Evolutionary conservation across 768 basidiomycete genomes (phyloP).

Genomic region (Rhodotorula taiwanensis): DNA sequence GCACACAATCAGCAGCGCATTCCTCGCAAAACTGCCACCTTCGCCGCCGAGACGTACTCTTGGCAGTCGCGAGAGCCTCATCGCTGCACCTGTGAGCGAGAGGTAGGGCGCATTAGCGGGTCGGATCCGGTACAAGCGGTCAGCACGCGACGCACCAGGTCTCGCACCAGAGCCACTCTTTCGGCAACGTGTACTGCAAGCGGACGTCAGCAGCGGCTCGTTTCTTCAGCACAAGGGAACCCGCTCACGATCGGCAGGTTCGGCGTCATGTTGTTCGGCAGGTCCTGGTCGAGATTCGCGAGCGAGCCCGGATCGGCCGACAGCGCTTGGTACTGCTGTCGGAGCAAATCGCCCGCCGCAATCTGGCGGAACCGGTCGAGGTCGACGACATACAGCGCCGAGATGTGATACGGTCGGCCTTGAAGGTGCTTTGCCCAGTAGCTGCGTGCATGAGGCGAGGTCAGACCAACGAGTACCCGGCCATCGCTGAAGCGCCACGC

Average conservation of each 20-base stretch:
- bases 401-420: conserved; percentile 88
- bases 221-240: not conserved
- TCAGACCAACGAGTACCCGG: not conserved
- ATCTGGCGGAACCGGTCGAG: conserved; percentile 90
- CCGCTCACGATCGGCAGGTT: conserved; percentile 82
- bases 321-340: conserved; percentile 83
- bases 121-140: conserved; percentile 38
- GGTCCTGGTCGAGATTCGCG: conserved; percentile 92
- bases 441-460: not conserved
- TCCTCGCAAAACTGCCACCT: not conserved
- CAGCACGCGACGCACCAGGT: conserved; percentile 68
- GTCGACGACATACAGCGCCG: conserved; percentile 95
- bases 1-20: conserved; percentile 40
- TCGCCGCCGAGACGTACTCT: conserved; percentile 2
- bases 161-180: conserved; percentile 99
- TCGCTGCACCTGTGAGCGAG: conserved; percentile 26
- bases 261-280: conserved; percentile 71
- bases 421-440: conserved; percentile 71
- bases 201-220: conserved; percentile 3
- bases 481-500: conserved; percentile 41
- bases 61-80: conserved; percentile 13
- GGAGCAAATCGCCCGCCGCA: conserved; percentile 64
- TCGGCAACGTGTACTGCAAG: conserved; percentile 68
- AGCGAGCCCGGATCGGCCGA: conserved; percentile 92
- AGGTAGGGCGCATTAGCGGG: not conserved